These are phyloP conservation scores for Suillus fuscotomentosus DNA, from an alignment of 768 basidiomycete species.

Conservation along the genomic window DNA sequence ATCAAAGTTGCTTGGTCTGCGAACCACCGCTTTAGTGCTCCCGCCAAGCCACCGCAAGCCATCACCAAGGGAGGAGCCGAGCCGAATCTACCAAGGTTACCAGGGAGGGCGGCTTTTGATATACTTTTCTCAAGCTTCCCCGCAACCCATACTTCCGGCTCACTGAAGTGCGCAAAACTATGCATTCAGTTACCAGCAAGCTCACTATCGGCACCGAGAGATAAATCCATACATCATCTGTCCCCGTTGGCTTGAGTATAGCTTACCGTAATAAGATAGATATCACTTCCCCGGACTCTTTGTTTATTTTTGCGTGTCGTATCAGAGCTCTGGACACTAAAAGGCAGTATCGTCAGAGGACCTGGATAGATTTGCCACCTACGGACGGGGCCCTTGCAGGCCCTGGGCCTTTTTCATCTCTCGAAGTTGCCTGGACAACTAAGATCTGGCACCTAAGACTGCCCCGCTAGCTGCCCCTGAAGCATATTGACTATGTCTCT, in stretches of 20 bases:
- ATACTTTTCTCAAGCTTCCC: background rate
- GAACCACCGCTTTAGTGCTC: background rate
- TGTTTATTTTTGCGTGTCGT: background rate
- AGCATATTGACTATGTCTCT: background rate
- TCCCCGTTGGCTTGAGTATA: background rate
- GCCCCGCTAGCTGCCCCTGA: background rate
- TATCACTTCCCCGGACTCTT: background rate
- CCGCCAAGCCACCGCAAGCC: background rate
- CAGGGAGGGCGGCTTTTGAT: background rate
- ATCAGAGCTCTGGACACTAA: background rate
- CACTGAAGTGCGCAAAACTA: background rate
- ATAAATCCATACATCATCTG: background rate
- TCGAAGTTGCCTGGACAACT: background rate
- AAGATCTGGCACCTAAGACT: background rate
- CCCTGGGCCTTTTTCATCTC: background rate
- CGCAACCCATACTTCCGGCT: background rate
- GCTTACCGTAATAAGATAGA: background rate
- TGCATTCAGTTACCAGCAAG: background rate
- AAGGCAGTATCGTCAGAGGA: background rate
- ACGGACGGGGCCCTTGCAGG: background rate
- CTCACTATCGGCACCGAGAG: slow-evolving; percentile 2
- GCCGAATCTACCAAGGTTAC: background rate
- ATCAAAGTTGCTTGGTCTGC: background rate
- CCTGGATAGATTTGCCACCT: background rate
- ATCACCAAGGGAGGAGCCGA: background rate